These are phyloP conservation scores for Linum trigynum DNA, from an alignment of 345 rosid genomes.

Conservation along the genomic window DNA sequence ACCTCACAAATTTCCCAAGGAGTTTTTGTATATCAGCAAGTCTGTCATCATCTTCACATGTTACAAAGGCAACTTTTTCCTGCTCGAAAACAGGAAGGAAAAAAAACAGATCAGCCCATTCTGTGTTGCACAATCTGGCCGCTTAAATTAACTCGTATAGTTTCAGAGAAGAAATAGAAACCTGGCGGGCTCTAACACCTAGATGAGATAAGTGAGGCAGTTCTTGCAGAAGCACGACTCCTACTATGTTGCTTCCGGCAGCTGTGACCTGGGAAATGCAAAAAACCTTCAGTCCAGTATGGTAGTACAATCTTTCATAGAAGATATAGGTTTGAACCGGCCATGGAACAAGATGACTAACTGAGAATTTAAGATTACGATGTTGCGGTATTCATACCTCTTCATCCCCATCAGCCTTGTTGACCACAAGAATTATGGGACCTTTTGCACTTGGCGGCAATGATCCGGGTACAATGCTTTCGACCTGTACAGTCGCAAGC, in stretches of 20 bases:
- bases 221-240: constrained; percentile 88
- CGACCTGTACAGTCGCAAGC: constrained; percentile 41
- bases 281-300: background rate
- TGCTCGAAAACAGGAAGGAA: constrained; percentile 26
- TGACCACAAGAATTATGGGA: constrained; percentile 73
- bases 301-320: background rate
- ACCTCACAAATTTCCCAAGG: constrained; percentile 72
- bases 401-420: constrained; percentile 97
- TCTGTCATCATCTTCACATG: constrained; percentile 89
- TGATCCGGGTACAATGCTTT: constrained; percentile 72
- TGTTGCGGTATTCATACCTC: constrained; percentile 42
- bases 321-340: background rate
- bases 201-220: constrained; percentile 98
- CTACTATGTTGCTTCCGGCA: constrained; percentile 62
- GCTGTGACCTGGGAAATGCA: constrained; percentile 59
- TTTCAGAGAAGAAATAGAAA: constrained; percentile 19
- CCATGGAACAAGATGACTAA: background rate
- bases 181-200: constrained; percentile 97
- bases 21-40: constrained; percentile 48
- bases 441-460: constrained; percentile 52
- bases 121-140: constrained; percentile 7
- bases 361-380: background rate
- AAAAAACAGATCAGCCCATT: constrained; percentile 7
- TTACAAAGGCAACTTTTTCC: constrained; percentile 89
- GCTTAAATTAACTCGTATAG: background rate